Evolutionary conservation across 495 filamentous ascomycete species (phyloP).

Genomic region (Penicillium chermesinum): DNA sequence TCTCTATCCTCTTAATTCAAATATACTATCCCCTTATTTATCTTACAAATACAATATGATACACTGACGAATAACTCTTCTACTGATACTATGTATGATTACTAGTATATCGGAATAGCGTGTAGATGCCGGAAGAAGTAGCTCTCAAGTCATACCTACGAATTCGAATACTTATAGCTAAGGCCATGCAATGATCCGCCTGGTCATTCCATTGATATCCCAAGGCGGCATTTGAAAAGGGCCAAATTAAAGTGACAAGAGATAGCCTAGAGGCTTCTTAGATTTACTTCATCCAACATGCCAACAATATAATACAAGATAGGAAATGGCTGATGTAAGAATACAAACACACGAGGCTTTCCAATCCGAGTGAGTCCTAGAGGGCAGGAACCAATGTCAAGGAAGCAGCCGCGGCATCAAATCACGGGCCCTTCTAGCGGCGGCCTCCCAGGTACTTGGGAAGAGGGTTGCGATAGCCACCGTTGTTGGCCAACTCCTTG

Average conservation of each 20-base stretch:
- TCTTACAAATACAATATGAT: slow-evolving; percentile 1
- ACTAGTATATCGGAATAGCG: too few species aligned
- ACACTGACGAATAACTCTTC: too few species aligned
- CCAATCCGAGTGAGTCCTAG: not conserved
- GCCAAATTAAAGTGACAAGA: too few species aligned
- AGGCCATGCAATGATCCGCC: too few species aligned
- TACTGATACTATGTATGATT: too few species aligned
- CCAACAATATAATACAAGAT: slow-evolving; percentile 6
- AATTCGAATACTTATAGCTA: too few species aligned
- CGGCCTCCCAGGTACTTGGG: slow-evolving; percentile 1
- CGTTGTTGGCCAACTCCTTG: slow-evolving; percentile 6
- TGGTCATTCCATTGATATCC: too few species aligned
- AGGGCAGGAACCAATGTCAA: not conserved
- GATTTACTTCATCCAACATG: too few species aligned
- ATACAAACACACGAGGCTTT: slow-evolving; percentile 4
- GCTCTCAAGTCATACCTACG: too few species aligned
- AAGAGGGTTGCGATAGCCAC: not conserved
- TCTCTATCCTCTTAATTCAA: not conserved
- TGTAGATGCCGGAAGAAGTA: too few species aligned
- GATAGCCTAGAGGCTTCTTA: too few species aligned
- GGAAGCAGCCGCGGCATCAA: not conserved
- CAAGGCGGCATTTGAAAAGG: too few species aligned
- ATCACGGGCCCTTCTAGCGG: not conserved
- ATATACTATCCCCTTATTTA: not conserved
- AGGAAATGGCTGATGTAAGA: slow-evolving; percentile 1